A percentile compares a stretch with the other conserved stretches of the same genome.
These are phyloP conservation scores for Arachnomyces sp. DNA, from an alignment of 2,329 filamentous ascomycete genomes.

Conservation along the genomic window DNA sequence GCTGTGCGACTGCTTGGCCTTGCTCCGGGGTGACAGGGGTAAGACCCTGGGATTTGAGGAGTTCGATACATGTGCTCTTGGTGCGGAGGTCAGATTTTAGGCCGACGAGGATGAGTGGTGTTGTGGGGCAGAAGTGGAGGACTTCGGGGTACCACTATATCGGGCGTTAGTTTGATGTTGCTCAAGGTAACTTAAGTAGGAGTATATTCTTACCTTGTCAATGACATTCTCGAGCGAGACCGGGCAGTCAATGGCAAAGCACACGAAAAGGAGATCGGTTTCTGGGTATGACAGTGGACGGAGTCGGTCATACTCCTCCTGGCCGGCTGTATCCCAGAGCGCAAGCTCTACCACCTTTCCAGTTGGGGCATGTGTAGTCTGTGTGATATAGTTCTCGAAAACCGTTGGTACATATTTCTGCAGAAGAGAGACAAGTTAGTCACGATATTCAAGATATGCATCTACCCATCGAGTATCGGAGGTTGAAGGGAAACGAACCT, in stretches of 20 bases:
- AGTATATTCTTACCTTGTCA: constrained; percentile 67
- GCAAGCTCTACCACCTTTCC: constrained; percentile 95
- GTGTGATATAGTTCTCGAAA: constrained; percentile 99
- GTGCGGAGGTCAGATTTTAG: constrained; percentile 93
- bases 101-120: constrained; percentile 87
- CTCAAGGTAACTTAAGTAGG: constrained; percentile 1
- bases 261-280: constrained; percentile 95
- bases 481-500: constrained; percentile 52
- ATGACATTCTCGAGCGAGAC: constrained; percentile 97
- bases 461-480: background rate
- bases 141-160: constrained; percentile 98
- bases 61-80: constrained; percentile 95
- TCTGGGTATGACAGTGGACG: constrained; percentile 95
- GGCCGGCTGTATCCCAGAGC: constrained; percentile 95
- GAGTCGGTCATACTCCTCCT: constrained; percentile 96
- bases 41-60: constrained; percentile 94
- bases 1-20: constrained; percentile 75
- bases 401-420: constrained; percentile 99
- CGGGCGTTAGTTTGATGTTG: constrained; percentile 8
- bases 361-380: constrained; percentile 75
- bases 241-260: constrained; percentile 97
- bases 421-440: background rate
- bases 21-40: constrained; percentile 91
- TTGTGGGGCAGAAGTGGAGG: constrained; percentile 96
- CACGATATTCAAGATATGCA: background rate